Evolutionary conservation across 345 rosid genomes (phyloP), one percentile per base, ranked within the genome.

Genomic region (Eucalyptus paniculata): DNA sequence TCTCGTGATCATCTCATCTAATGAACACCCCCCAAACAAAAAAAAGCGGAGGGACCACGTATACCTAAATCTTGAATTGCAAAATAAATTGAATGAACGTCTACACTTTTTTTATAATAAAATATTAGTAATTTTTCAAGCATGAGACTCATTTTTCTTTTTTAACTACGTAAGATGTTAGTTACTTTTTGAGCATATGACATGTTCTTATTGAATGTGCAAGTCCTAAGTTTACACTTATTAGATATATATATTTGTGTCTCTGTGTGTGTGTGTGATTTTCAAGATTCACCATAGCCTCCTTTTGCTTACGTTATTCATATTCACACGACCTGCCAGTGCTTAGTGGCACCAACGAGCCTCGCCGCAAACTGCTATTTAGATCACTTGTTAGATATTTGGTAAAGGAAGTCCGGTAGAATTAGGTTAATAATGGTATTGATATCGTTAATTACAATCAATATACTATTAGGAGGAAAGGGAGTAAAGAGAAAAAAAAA

Each of bases 261-360:
- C n/a, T n/a, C n/a, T n/a, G n/a, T n/a, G n/a, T n/a, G n/a, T n/a
- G n/a, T n/a, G n/a, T n/a, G n/a, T n/a, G n/a, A n/a, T n/a, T n/a
- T n/a, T n/a, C n/a, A n/a, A n/a, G 49, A 47, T 47, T 1, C 49
- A 47, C 1, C 13, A 1, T 0, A 47, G 13, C 49, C 49, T 47
- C 49, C 13, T 47, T 47, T 47, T 5, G 49, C 49, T 47, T 11
- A 47, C 1, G 49, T 5, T 47, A 47, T 11, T 1, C 4, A 1
- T 0, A 5, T 47, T 47, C 49, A 47, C 49, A 47, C 13, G 13
- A 47, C 5, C 49, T 5, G 4, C 4, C 4, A 47, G 5, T 47
- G 4, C 49, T 0, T 2, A 5, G 5, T 47, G 49, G 4, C 49
- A 47, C 13, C 4, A 47, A 2, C 12, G 13, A 47, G 13, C 13